Evolutionary conservation across 371 early-diverging fungal species (phyloP).

Genomic region (Apophysomyces trapeziformis): DNA sequence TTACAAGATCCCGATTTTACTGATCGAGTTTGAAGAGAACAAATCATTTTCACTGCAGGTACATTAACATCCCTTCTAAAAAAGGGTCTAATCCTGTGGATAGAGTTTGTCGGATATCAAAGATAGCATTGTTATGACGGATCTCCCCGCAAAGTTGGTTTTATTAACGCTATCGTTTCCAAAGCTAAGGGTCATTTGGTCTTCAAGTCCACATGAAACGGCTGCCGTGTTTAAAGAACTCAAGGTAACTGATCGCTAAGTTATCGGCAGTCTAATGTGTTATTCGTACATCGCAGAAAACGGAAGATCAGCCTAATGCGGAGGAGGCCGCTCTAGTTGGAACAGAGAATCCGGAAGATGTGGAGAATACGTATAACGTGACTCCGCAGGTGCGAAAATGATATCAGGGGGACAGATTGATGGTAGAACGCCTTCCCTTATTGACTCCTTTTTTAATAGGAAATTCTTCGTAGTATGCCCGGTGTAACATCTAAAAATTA

Average conservation of each 20-base stretch:
- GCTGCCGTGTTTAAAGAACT: slow-evolving; percentile 89
- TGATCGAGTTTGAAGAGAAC: slow-evolving; percentile 94
- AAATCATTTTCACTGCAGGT: slow-evolving; percentile 80
- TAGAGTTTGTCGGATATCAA: slow-evolving; percentile 58
- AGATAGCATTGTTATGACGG: slow-evolving; percentile 58
- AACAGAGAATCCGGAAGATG: slow-evolving; percentile 65
- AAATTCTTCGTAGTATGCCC: slow-evolving; percentile 82
- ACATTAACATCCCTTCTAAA: slow-evolving; percentile 22
- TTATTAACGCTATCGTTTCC: slow-evolving; percentile 88
- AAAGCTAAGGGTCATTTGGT: slow-evolving; percentile 89
- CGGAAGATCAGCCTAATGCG: slow-evolving; percentile 74
- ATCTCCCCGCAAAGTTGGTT: slow-evolving; percentile 77
- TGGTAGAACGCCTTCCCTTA: neutral
- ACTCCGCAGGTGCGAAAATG: slow-evolving; percentile 62
- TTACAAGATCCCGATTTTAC: slow-evolving; percentile 81
- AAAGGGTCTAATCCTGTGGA: slow-evolving; percentile 14
- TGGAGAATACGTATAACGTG: slow-evolving; percentile 68
- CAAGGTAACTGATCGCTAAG: slow-evolving; percentile 59
- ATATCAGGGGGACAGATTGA: neutral
- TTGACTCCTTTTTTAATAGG: slow-evolving; percentile 35
- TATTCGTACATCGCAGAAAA: slow-evolving; percentile 49
- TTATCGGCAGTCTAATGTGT: too few relatives aligned
- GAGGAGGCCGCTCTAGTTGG: slow-evolving; percentile 75
- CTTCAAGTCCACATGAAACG: slow-evolving; percentile 82
- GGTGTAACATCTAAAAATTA: slow-evolving; percentile 85